Evolutionary conservation across 192 early-diverging fungal genomes (phyloP), one percentile per base, ranked within the genome.

Genomic region (Rhizophagus sp.): DNA sequence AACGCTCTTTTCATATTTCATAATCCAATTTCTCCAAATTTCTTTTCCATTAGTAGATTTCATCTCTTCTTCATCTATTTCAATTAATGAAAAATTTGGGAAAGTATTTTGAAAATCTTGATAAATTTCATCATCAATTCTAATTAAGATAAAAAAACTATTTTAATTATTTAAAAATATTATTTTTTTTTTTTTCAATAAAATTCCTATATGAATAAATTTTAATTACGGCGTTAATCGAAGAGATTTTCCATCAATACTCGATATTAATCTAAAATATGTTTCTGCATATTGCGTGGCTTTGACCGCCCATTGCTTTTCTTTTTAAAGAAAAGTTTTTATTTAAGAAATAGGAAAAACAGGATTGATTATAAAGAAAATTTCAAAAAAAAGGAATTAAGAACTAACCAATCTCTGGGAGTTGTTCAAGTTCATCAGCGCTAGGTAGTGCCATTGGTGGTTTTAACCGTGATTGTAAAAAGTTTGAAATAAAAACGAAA

Each of bases 221-320:
- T n/a, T n/a, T n/a, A 49, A 22, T 72, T 89, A 92, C 92, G 86
- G 88, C 68, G 96, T 97, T 47, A 98, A 88, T 80, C 89, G 90
- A 80, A 98, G 87, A 78, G 93, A 94, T 57, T 84, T 88, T 63
- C 90, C 89, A 39, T 94, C 94, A 62, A 95, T 84, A 13, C 86
- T 67, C 36, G 87, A 83, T 50, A 98, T 85, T 69, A 98, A 86
- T 65, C 93, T 94, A 87, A 95, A 95, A 84, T 95, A 97, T 22
- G 95, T 97, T 81, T 98, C 97, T 36, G 97, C 96, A 80, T 98
- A 96, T 76, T 96, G 94, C 87, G 96, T 92, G 65, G 96, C 96
- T 88, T 96, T 96, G 85, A 97, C 94, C 44, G 93, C 94, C 96
- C 95, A 98, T 81, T 97, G 96, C 89, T 94, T 95, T 88, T 97